Evolutionary conservation across 768 basidiomycete species (phyloP).

Genomic region (Leccinum subgranulosum): DNA sequence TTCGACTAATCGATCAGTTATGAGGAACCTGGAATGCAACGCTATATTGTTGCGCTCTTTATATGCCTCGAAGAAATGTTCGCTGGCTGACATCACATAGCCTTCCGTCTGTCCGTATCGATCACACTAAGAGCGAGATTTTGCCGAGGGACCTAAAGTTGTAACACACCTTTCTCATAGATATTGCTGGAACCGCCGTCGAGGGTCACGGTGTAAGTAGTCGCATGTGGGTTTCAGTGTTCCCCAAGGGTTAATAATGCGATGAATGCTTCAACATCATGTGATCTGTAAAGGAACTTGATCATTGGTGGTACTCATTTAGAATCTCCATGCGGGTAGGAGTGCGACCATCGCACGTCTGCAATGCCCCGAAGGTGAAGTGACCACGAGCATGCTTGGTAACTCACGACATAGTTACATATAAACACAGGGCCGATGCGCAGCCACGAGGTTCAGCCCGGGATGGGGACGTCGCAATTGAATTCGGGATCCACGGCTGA

Average conservation of each 20-base stretch:
- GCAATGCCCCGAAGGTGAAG: neutral
- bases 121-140: neutral
- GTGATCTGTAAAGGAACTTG: neutral
- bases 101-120: neutral
- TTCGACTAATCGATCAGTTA: neutral
- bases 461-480: neutral
- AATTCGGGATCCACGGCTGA: neutral
- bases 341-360: neutral
- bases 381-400: neutral
- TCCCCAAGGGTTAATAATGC: neutral
- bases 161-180: conserved; percentile 3
- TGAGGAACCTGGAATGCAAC: neutral
- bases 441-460: neutral
- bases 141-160: neutral
- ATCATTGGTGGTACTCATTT: neutral
- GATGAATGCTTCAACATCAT: neutral
- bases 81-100: neutral
- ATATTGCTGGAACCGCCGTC: neutral
- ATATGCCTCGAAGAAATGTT: neutral
- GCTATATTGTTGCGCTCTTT: neutral
- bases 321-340: neutral
- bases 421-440: neutral
- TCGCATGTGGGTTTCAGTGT: conserved; percentile 2
- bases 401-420: neutral
- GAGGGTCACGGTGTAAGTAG: neutral